Evolutionary conservation across 2,329 filamentous ascomycete species (phyloP), one percentile per base, ranked within the genome.

Genomic region (Curvularia verruculosa): DNA sequence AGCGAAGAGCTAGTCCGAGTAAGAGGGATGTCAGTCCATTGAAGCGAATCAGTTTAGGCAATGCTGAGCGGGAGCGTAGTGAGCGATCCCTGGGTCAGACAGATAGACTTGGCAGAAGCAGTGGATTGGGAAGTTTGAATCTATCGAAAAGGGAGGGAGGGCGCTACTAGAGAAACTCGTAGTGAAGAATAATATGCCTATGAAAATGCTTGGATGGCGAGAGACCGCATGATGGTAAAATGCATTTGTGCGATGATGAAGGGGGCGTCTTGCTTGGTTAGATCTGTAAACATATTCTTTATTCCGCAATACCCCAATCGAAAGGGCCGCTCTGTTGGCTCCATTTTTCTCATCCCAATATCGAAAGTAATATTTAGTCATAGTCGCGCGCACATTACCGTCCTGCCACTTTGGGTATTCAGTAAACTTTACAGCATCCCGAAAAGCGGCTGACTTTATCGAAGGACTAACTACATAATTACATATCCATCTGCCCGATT

Each of bases 31-130:
- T 75, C 0, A 81, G 78, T 60, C 79, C 80, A 15, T 47, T 81
- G 59, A 82, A 82, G 70, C 69, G 78, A 19, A 72, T 75, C 48
- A 80, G 76, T 58, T 78, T 76, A 50, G 75, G 78, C 21, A 58
- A 43, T 24, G 40, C 49, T 31, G 44, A 49, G 5, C 31, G 48
- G 19, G 56, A 56, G 45, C 41, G 45, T 23, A 56, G 53, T 4
- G 65, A 68, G 21, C 52, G 58, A 43, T 44, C 58, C n/a, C 29
- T 56, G 7, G 59, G 55, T 3, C 58, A 65, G 43, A 51, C 61
- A 2, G 67, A 70, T 19, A 59, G 65, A 29, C 51, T 69, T 13
- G 62, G 63, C 5, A 62, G 61, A 39, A 59, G 54, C 34, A 55
- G 28, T n/a, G 65, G 66, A 5, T 72, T 73, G 60, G 66, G 65